These are phyloP conservation scores for Nicotiana sylvestris DNA, from an alignment of 257 asterid genomes.

Conservation along the genomic window DNA sequence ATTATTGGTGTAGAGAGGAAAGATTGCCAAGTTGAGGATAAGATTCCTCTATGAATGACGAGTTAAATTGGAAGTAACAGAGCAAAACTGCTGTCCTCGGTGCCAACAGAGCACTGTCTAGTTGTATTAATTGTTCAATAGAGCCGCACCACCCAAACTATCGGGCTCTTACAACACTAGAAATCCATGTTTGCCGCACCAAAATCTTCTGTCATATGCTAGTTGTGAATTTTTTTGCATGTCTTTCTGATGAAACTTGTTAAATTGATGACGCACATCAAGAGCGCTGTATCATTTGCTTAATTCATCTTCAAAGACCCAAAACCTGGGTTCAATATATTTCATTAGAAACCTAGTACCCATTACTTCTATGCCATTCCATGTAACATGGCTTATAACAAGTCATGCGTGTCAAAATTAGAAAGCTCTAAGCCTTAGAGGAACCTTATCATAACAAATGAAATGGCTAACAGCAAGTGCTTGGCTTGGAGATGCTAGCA, in stretches of 20 bases:
- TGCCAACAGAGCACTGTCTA: background rate
- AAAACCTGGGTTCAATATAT: background rate
- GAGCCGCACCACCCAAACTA: background rate
- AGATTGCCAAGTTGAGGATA: background rate
- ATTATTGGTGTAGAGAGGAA: background rate
- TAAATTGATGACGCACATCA: background rate
- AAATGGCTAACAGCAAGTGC: background rate
- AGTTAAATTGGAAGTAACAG: background rate
- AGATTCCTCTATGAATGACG: background rate
- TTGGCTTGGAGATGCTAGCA: background rate
- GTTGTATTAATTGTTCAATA: background rate
- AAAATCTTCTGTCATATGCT: background rate
- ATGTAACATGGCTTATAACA: background rate
- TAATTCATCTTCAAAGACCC: background rate
- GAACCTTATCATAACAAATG: slow-evolving; percentile 1
- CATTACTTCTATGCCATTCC: background rate
- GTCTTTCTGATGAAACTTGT: background rate
- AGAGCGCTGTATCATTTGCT: background rate
- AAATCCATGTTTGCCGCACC: background rate
- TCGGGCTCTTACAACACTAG: background rate
- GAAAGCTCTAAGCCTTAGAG: background rate
- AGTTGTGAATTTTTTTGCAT: background rate
- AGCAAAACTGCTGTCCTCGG: background rate
- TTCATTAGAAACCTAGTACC: background rate
- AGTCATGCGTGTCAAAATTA: background rate